Percentiles rank a stretch among this genome's conserved stretches.
phyloP scores from a whole-genome alignment of 352 stramenopile genomes.

The Globisporangium carolinianum region DNA sequence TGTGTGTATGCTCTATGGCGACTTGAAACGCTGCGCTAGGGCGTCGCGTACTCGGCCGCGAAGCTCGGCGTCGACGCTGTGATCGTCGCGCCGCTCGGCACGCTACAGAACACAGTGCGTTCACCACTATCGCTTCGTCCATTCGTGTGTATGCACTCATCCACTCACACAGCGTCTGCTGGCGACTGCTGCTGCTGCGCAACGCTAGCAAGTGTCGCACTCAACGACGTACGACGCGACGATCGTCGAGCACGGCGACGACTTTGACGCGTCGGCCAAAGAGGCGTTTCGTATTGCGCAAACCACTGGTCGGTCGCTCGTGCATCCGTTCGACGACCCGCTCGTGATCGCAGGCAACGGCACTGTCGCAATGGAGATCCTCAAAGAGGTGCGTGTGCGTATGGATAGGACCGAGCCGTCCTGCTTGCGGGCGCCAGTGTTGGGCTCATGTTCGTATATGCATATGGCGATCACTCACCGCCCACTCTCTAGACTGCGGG shows the following conservation, averaged over 20 bases:
- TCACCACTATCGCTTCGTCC: not conserved
- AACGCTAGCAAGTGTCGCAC: slow-evolving; percentile 23
- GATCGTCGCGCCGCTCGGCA: slow-evolving; percentile 96
- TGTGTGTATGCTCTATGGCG: not conserved
- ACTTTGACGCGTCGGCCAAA: slow-evolving; percentile 94
- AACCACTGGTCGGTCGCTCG: slow-evolving; percentile 90
- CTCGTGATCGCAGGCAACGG: slow-evolving; percentile 97
- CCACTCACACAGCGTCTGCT: no score
- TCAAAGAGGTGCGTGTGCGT: slow-evolving; percentile 48
- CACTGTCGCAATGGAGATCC: slow-evolving; percentile 94
- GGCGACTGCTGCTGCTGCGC: no score
- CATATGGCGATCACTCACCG: slow-evolving; percentile 1
- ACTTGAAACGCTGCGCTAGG: slow-evolving; percentile 19
- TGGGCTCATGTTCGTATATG: slow-evolving; percentile 1
- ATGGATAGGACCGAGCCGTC: not conserved
- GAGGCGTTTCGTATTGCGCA: slow-evolving; percentile 90
- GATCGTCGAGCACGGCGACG: slow-evolving; percentile 93
- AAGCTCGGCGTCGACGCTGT: slow-evolving; percentile 92
- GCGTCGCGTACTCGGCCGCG: slow-evolving; percentile 91
- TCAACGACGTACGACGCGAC: slow-evolving; percentile 69
- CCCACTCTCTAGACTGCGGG: slow-evolving; percentile 50
- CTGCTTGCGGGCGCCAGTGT: not conserved
- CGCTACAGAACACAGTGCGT: slow-evolving; percentile 88
- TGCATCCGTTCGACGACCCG: slow-evolving; percentile 98
- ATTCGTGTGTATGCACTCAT: no score